A percentile compares a stretch with the other conserved stretches of the same genome.
Conservation (phyloP, 2,329 filamentous ascomycete genomes). For the Fusarium paranaense region DNA sequence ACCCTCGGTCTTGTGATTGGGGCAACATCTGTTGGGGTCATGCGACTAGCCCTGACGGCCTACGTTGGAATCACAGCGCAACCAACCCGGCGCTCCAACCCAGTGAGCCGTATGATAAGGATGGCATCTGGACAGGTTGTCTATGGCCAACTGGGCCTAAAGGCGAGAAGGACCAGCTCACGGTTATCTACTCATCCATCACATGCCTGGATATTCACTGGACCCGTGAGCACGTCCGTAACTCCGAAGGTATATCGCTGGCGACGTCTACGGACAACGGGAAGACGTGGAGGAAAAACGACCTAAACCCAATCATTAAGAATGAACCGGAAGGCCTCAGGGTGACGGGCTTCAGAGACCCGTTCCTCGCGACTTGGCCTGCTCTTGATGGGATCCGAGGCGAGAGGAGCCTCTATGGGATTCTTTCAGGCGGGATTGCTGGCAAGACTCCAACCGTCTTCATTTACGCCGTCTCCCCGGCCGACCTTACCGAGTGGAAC, state of each 20-base stretch:
- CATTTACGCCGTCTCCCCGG: neutral
- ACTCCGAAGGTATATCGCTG: neutral
- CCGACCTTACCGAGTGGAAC: neutral
- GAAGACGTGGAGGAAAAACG: neutral
- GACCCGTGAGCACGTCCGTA: neutral
- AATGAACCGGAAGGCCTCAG: neutral
- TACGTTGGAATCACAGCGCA: neutral
- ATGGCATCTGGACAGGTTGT: neutral
- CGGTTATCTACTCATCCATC: neutral
- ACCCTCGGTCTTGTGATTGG: neutral
- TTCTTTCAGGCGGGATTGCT: neutral
- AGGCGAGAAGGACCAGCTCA: neutral
- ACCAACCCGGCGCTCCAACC: neutral
- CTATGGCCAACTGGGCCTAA: neutral
- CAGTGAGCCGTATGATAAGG: neutral
- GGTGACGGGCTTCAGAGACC: neutral
- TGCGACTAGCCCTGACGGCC: neutral
- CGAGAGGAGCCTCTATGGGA: neutral
- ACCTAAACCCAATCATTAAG: neutral
- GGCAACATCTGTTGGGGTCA: neutral
- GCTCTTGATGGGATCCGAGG: neutral
- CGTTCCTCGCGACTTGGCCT: neutral
- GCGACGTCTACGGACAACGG: neutral
- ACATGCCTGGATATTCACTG: neutral
- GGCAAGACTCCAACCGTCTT: neutral